Conservation (phyloP, 2,329 filamentous ascomycete genomes). For the Penicillium sp. region DNA sequence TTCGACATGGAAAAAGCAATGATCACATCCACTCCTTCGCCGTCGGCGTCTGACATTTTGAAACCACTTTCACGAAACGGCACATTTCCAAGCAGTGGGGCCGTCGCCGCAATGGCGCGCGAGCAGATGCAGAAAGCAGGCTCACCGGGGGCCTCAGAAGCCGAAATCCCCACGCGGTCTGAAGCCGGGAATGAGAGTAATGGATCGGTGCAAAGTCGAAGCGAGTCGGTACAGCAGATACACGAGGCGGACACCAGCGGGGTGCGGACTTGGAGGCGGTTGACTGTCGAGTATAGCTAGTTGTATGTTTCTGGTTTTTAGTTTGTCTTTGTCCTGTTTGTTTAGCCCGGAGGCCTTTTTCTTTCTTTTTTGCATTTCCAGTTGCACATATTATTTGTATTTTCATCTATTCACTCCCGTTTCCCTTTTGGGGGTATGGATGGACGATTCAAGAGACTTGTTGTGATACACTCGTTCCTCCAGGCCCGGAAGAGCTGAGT, state of each 20-base stretch:
- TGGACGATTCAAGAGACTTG: neutral
- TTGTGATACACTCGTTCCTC: neutral
- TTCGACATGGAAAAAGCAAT: conserved; percentile 15
- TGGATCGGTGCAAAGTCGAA: conserved; percentile 27
- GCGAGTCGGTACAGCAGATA: conserved; percentile 33
- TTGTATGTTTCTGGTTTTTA: neutral
- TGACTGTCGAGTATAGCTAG: conserved; percentile 38
- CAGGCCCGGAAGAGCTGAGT: conserved; percentile 4
- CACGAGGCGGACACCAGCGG: conserved; percentile 31
- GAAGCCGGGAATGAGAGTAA: conserved; percentile 1
- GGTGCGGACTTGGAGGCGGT: conserved; percentile 33
- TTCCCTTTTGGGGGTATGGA: neutral
- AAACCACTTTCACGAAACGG: conserved; percentile 18
- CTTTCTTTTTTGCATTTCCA: neutral
- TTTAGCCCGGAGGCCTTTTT: neutral
- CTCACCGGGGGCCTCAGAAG: conserved; percentile 1
- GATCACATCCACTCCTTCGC: conserved; percentile 1
- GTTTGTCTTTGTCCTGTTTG: neutral
- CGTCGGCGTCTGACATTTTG: conserved; percentile 21
- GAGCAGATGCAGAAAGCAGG: conserved; percentile 12
- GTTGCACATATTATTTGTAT: conserved; percentile 4
- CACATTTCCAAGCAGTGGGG: conserved; percentile 20
- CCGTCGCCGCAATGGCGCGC: conserved; percentile 18
- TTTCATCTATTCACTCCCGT: conserved; percentile 1
- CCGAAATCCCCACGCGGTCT: conserved; percentile 8